phyloP scores from a whole-genome alignment of 139 green algal species.

The Desmodesmus armatus region DNA sequence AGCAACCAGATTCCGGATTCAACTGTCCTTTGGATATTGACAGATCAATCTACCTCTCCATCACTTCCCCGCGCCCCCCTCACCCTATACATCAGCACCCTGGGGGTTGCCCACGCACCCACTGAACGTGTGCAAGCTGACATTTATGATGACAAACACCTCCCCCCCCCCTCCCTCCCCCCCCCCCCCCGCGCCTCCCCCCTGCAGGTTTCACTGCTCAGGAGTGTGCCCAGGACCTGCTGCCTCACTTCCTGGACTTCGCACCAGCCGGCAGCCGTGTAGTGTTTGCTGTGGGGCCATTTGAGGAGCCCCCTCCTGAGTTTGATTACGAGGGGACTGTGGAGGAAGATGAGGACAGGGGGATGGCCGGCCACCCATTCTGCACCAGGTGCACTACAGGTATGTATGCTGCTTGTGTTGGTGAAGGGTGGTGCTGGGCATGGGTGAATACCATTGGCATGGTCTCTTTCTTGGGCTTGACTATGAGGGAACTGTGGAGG shows the following conservation, averaged over 20 bases:
- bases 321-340: not conserved
- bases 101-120: too few species aligned
- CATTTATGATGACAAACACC: too few species aligned
- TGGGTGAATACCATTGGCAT: too few species aligned
- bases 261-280: conserved; percentile 25
- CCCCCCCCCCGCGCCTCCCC: not conserved
- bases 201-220: not conserved
- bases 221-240: conserved; percentile 8
- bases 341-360: conserved; percentile 23
- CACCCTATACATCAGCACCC: too few species aligned
- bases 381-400: conserved; percentile 12
- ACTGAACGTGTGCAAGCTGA: too few species aligned
- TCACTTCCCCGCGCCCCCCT: too few species aligned
- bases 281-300: not conserved
- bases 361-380: not conserved
- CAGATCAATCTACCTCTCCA: too few species aligned
- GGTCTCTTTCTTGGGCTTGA: not conserved
- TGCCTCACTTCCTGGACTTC: conserved; percentile 31
- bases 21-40: too few species aligned
- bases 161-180: too few species aligned
- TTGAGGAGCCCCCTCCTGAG: not conserved
- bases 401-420: too few species aligned
- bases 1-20: too few species aligned
- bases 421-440: too few species aligned
- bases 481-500: conserved; percentile 1